phyloP scores from a whole-genome alignment of 371 early-diverging fungal species.

The Nematocida minor region DNA sequence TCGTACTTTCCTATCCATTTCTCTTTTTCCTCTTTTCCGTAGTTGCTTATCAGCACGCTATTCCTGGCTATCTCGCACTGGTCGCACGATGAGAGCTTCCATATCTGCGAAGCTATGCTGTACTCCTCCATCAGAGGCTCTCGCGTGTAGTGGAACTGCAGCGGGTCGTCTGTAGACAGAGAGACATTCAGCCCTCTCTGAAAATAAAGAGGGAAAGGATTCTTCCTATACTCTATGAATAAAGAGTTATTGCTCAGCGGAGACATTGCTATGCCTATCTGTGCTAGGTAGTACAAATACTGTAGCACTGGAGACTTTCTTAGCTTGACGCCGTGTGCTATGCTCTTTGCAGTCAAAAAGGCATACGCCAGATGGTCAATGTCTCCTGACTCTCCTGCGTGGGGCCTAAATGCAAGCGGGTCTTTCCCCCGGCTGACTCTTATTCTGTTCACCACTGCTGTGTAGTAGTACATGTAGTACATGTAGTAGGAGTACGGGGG shows the following conservation, averaged over 20 bases:
- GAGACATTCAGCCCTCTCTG: constrained; percentile 86
- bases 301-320: constrained; percentile 89
- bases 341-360: constrained; percentile 79
- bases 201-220: constrained; percentile 84
- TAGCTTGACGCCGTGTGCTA: constrained; percentile 85
- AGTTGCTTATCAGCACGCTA: constrained; percentile 83
- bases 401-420: constrained; percentile 85
- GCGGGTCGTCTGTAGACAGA: constrained; percentile 89
- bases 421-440: constrained; percentile 71
- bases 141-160: constrained; percentile 93
- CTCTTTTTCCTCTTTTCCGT: constrained; percentile 76
- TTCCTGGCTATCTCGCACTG: constrained; percentile 94
- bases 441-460: constrained; percentile 76
- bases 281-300: constrained; percentile 83
- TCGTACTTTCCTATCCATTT: constrained; percentile 82
- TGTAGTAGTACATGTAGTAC: constrained; percentile 85
- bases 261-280: constrained; percentile 92
- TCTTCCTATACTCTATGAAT: constrained; percentile 85
- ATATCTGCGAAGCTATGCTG: constrained; percentile 92
- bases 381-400: constrained; percentile 92
- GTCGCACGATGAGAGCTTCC: constrained; percentile 81
- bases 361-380: constrained; percentile 85
- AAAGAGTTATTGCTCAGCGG: constrained; percentile 93
- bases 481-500: constrained; percentile 94
- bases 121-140: constrained; percentile 97